A percentile compares a stretch with the other conserved stretches of the same genome.
Conservation (phyloP, 345 rosid species). For the Populus pruinosa region DNA sequence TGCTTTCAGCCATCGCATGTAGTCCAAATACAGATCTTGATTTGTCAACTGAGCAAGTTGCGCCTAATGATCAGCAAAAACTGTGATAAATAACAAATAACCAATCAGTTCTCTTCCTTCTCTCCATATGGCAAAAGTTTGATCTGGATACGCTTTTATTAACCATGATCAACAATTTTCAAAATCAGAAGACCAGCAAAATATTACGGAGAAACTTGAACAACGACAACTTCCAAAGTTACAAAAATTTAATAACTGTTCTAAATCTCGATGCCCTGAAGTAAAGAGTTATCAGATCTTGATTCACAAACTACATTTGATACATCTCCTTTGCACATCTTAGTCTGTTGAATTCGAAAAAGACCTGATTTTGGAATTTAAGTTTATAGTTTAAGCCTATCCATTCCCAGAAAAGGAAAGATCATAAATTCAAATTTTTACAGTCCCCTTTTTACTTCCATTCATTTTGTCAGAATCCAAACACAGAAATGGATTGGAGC, state of each 20-base stretch:
- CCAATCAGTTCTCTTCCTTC: background rate
- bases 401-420: background rate
- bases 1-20: conserved; percentile 54
- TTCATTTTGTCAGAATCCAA: background rate
- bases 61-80: conserved; percentile 7
- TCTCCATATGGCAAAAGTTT: background rate
- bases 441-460: background rate
- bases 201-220: background rate
- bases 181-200: background rate
- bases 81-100: background rate
- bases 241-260: background rate
- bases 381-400: background rate
- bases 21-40: background rate
- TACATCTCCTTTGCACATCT: too few relatives aligned
- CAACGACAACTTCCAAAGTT: background rate
- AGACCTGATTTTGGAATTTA: background rate
- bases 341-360: background rate
- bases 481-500: background rate
- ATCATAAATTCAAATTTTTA: background rate
- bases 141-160: background rate
- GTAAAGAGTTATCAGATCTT: background rate
- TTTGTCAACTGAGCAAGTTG: background rate
- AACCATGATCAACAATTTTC: background rate
- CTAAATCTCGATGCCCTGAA: background rate
- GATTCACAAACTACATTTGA: too few relatives aligned